These are phyloP conservation scores for Boletellus ananiceps DNA, from an alignment of 768 basidiomycete genomes.

Conservation along the genomic window DNA sequence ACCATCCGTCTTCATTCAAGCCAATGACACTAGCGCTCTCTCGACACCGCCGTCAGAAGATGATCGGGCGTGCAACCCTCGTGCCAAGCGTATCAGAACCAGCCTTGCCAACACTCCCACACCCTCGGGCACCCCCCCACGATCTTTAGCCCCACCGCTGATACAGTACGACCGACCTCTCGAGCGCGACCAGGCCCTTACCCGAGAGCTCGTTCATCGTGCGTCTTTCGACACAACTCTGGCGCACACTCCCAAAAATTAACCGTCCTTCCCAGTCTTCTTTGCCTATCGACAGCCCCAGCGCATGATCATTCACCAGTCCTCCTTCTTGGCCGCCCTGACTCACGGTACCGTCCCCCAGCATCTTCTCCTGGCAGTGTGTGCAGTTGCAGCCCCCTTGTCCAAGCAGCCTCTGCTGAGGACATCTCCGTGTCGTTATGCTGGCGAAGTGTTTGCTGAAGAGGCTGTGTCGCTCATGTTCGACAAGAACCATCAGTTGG, in stretches of 20 bases:
- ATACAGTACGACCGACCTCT: conserved; percentile 38
- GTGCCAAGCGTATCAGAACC: conserved; percentile 51
- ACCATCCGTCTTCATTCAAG: conserved; percentile 12
- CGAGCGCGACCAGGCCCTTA: conserved; percentile 57
- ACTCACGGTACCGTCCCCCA: conserved; percentile 63
- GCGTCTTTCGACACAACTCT: conserved; percentile 24
- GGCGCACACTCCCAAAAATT: background rate
- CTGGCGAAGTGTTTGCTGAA: conserved; percentile 50
- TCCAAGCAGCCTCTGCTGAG: conserved; percentile 63
- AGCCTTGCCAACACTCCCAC: conserved; percentile 36
- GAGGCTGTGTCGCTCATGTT: conserved; percentile 69
- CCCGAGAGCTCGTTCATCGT: conserved; percentile 73
- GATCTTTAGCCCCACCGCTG: conserved; percentile 34
- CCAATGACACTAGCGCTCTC: conserved; percentile 7
- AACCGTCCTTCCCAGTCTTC: conserved; percentile 49
- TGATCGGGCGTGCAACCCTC: conserved; percentile 36
- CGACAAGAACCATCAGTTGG: conserved; percentile 55
- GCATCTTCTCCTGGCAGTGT: conserved; percentile 69
- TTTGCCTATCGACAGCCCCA: conserved; percentile 80
- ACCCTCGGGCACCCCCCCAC: conserved; percentile 28
- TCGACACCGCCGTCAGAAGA: conserved; percentile 32
- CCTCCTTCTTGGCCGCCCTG: conserved; percentile 65
- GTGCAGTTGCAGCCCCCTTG: conserved; percentile 73
- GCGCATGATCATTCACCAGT: conserved; percentile 72
- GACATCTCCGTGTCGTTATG: conserved; percentile 49